Evolutionary conservation across 352 stramenopile genomes (phyloP).

Genomic region (Globisporangium nagaii): DNA sequence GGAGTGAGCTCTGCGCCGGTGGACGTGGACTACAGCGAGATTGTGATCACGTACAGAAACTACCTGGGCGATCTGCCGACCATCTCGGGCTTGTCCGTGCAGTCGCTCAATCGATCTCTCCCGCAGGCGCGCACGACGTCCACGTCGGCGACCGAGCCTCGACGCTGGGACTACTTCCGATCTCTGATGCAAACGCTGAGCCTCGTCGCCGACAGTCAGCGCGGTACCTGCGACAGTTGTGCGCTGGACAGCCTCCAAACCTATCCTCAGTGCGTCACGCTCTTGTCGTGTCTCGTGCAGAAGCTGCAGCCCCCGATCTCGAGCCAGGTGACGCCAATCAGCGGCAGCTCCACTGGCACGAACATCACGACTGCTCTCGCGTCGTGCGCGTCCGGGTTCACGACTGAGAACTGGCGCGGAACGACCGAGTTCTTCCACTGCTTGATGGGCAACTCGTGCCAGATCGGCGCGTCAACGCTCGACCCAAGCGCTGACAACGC

Average conservation of each 20-base stretch:
- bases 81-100: not conserved
- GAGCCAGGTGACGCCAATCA: not conserved
- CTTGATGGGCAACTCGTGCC: slow-evolving; percentile 6
- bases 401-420: not conserved
- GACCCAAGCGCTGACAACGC: not conserved
- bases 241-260: not conserved
- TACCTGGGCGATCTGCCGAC: slow-evolving; percentile 5
- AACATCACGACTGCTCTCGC: slow-evolving; percentile 1
- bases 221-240: not conserved
- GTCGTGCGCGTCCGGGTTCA: not conserved
- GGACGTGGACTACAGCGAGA: not conserved
- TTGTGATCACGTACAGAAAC: slow-evolving; percentile 3
- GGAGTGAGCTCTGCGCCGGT: not conserved
- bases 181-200: not conserved
- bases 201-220: not conserved
- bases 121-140: not conserved
- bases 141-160: not conserved
- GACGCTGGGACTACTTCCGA: not conserved
- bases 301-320: not conserved
- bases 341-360: not conserved
- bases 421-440: slow-evolving; percentile 7
- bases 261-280: not conserved
- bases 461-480: not conserved
- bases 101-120: not conserved
- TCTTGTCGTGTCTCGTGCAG: slow-evolving; percentile 1